Conservation (phyloP, 768 basidiomycete species). For the Lactarius sp. region DNA sequence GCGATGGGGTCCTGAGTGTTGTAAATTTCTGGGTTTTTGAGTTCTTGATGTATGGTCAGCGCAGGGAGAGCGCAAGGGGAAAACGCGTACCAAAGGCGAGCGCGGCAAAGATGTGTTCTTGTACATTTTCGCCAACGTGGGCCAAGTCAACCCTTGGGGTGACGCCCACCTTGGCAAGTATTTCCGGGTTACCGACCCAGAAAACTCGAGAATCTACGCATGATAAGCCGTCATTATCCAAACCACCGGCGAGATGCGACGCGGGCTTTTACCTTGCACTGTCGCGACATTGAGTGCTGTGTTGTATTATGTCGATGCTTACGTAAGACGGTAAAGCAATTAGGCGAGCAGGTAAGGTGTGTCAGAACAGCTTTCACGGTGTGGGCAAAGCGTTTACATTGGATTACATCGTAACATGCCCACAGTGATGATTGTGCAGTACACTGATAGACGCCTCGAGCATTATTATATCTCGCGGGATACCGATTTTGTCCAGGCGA, state of each 20-base stretch:
- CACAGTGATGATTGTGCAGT: too few relatives aligned
- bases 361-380: too few relatives aligned
- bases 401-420: too few relatives aligned
- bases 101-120: conserved; percentile 40
- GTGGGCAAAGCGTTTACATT: too few relatives aligned
- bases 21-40: conserved; percentile 29
- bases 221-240: not conserved
- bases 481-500: too few relatives aligned
- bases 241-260: not conserved
- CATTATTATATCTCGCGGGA: too few relatives aligned
- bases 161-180: conserved; percentile 41
- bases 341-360: too few relatives aligned
- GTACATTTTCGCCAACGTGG: conserved; percentile 50
- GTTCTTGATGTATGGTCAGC: conserved; percentile 27
- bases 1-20: conserved; percentile 32
- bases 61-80: not conserved
- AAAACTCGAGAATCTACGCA: conserved; percentile 51
- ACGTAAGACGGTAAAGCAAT: too few relatives aligned
- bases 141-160: conserved; percentile 37
- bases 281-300: not conserved
- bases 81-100: conserved; percentile 30
- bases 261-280: conserved; percentile 28
- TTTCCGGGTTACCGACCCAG: conserved; percentile 47
- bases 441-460: too few relatives aligned
- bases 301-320: not conserved